A percentile compares a stretch with the other conserved stretches of the same genome.
phyloP scores from a whole-genome alignment of 1,139 yeast species.

The Suhomyces taliae region DNA sequence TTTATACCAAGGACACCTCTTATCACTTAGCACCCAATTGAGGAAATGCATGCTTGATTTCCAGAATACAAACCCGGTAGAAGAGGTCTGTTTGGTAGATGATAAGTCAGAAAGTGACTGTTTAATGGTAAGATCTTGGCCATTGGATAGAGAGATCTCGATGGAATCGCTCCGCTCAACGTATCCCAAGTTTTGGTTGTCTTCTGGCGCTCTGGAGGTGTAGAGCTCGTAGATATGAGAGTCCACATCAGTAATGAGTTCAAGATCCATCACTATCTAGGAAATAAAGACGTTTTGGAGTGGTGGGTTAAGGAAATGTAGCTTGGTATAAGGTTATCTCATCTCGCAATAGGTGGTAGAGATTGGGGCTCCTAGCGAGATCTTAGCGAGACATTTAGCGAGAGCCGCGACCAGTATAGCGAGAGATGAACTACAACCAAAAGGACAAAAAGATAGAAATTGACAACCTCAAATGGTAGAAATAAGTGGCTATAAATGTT shows the following conservation, averaged over 20 bases:
- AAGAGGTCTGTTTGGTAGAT: constrained; percentile 41
- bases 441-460: too few relatives aligned
- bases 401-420: too few relatives aligned
- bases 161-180: constrained; percentile 38
- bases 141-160: constrained; percentile 32
- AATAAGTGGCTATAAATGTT: too few relatives aligned
- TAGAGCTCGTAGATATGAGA: constrained; percentile 54
- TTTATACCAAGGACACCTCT: constrained; percentile 23
- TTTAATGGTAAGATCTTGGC: constrained; percentile 32
- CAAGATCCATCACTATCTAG: constrained; percentile 10
- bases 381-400: too few relatives aligned
- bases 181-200: constrained; percentile 48
- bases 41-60: constrained; percentile 49
- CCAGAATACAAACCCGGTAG: constrained; percentile 77
- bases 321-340: too few relatives aligned
- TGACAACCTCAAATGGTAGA: too few relatives aligned
- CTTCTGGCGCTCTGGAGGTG: constrained; percentile 33
- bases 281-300: background rate
- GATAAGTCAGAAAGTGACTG: constrained; percentile 47
- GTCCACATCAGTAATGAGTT: constrained; percentile 28
- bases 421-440: too few relatives aligned
- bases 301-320: background rate
- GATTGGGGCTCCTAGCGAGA: too few relatives aligned
- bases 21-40: constrained; percentile 48
- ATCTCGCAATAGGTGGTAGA: too few relatives aligned